A percentile compares a stretch with the other conserved stretches of the same genome.
Evolutionary conservation across 352 stramenopile species (phyloP).

Genomic region (Plasmopara halstedii): DNA sequence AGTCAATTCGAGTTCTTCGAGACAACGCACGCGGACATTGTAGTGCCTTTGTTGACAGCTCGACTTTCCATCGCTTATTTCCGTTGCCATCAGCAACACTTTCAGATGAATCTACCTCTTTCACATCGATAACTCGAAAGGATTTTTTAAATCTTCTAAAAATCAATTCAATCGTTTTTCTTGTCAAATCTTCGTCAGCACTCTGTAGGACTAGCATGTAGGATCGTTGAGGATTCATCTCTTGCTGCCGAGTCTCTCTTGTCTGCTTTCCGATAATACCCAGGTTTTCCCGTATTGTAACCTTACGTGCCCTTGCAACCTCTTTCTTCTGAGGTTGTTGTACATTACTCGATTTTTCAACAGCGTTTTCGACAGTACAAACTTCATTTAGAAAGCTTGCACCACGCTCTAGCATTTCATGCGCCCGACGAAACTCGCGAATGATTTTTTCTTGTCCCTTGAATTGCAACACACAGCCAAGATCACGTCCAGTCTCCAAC

Average conservation of each 20-base stretch:
- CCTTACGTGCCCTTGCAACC: background rate
- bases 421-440: slow-evolving; percentile 49
- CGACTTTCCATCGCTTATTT: slow-evolving; percentile 30
- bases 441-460: slow-evolving; percentile 58
- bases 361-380: slow-evolving; percentile 18
- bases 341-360: slow-evolving; percentile 5
- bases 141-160: slow-evolving; percentile 31
- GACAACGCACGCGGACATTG: slow-evolving; percentile 26
- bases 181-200: slow-evolving; percentile 27
- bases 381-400: slow-evolving; percentile 45
- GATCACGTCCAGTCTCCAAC: slow-evolving; percentile 65
- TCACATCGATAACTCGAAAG: slow-evolving; percentile 29
- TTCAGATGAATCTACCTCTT: slow-evolving; percentile 3
- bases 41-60: slow-evolving; percentile 21
- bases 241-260: slow-evolving; percentile 7
- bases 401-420: slow-evolving; percentile 33
- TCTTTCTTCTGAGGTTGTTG: slow-evolving; percentile 5
- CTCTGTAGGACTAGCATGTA: slow-evolving; percentile 32
- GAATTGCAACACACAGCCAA: slow-evolving; percentile 72
- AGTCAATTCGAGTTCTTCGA: slow-evolving; percentile 34
- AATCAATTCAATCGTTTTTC: slow-evolving; percentile 20
- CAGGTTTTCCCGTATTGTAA: background rate
- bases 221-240: slow-evolving; percentile 17
- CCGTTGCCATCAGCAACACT: background rate
- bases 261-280: background rate